These are phyloP conservation scores for Cryptococcus depauperatus DNA, from an alignment of 1,284 basidiomycete species.

Conservation along the genomic window DNA sequence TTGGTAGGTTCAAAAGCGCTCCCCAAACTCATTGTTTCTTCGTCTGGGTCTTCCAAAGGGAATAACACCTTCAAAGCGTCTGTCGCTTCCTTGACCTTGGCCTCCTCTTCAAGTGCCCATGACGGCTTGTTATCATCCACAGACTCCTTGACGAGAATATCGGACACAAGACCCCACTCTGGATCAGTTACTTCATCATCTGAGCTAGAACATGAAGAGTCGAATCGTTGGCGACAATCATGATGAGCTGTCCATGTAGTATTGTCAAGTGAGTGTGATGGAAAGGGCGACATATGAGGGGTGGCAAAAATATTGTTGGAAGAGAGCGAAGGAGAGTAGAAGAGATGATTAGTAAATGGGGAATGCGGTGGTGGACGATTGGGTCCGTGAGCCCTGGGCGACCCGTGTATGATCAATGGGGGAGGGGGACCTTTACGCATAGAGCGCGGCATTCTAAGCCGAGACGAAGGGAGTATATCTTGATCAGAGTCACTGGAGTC, in stretches of 20 bases:
- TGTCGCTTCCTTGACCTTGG: slow-evolving; percentile 35
- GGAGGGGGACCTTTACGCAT: slow-evolving; percentile 23
- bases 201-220: slow-evolving; percentile 32
- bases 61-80: slow-evolving; percentile 37
- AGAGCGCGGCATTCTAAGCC: slow-evolving; percentile 5
- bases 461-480: slow-evolving; percentile 12
- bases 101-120: slow-evolving; percentile 29
- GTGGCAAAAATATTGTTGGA: slow-evolving; percentile 13
- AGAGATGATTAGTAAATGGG: slow-evolving; percentile 29
- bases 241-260: slow-evolving; percentile 36
- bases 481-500: slow-evolving; percentile 35
- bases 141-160: slow-evolving; percentile 23
- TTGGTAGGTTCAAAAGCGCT: slow-evolving; percentile 21
- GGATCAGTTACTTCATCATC: slow-evolving; percentile 37
- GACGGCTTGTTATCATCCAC: slow-evolving; percentile 18
- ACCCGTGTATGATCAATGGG: slow-evolving; percentile 14
- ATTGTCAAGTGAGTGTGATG: slow-evolving; percentile 42
- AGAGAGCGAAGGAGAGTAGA: slow-evolving; percentile 19
- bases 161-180: slow-evolving; percentile 33
- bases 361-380: slow-evolving; percentile 16
- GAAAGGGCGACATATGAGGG: slow-evolving; percentile 35
- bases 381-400: slow-evolving; percentile 11
- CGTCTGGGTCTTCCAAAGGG: slow-evolving; percentile 22
- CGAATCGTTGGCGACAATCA: slow-evolving; percentile 19
- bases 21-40: slow-evolving; percentile 10